Evolutionary conservation across 805 yeast genomes (phyloP).

Genomic region (Saccharomycopsis selenospora): DNA sequence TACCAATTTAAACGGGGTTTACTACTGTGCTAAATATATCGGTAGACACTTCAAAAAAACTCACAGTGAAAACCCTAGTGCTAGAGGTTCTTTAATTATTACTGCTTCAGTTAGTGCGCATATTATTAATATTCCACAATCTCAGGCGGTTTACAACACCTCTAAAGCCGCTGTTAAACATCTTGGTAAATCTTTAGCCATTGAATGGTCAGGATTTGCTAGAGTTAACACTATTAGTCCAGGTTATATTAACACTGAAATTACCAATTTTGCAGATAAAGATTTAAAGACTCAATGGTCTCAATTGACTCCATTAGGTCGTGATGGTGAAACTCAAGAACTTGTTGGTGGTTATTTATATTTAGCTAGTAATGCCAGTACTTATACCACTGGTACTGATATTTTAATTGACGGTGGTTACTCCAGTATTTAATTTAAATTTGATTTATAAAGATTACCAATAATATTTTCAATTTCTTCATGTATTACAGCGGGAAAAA

Average conservation of each 20-base stretch:
- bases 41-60: conserved; percentile 61
- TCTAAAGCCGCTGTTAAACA: conserved; percentile 82
- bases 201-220: conserved; percentile 77
- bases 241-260: conserved; percentile 45
- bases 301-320: conserved; percentile 36
- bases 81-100: conserved; percentile 69
- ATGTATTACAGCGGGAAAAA: too few species aligned
- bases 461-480: too few species aligned
- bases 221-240: conserved; percentile 47
- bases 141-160: conserved; percentile 80
- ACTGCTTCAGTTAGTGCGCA: conserved; percentile 90
- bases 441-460: too few species aligned
- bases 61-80: conserved; percentile 33
- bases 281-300: conserved; percentile 28
- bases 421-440: too few species aligned
- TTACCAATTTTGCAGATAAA: conserved; percentile 28
- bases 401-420: conserved; percentile 46
- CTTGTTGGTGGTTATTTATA: conserved; percentile 47
- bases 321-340: conserved; percentile 43
- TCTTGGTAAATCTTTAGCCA: conserved; percentile 68
- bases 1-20: conserved; percentile 74
- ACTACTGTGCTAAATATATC: conserved; percentile 66
- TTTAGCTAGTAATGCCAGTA: conserved; percentile 44
- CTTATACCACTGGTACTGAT: conserved; percentile 44
- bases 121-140: conserved; percentile 79